Evolutionary conservation across 2,329 filamentous ascomycete genomes (phyloP), one percentile per base, ranked within the genome.

Genomic region (Trichoderma sp.): DNA sequence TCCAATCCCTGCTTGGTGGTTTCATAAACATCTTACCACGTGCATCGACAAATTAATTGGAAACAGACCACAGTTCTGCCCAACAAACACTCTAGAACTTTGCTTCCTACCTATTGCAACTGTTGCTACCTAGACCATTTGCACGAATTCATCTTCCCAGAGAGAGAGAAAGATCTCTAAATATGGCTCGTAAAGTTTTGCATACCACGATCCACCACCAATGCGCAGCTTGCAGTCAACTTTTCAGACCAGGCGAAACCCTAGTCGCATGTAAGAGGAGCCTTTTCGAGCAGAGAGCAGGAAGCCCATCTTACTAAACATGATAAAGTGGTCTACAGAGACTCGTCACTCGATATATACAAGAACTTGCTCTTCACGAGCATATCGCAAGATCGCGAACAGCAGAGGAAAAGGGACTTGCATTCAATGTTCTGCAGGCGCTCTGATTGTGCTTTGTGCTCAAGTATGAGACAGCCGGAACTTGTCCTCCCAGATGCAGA

Each of bases 191-290:
- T 53, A 24, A 53, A 14, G 2, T 14, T 11, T 24, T 24, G 11
- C 47, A 53, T 11, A 57, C 39, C 11, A 61, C 26, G 9, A 64
- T 71, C 7, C 43, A 64, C 32, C 8, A 5, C 12, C 68, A 71
- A 9, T 71, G 68, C 9, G 68, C 57, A 32, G 68, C 68, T 3
- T 71, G 68, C 39, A 51, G 68, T 18, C 58, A 71, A 21, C 47
- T 71, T 4, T 71, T 71, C 15, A 4, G n/a, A 47, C 43, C 30
- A 57, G 58, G 60, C 24, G 60, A 71, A 30, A 4, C 3, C 24
- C 7, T 43, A 8, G 47, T 71, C 21, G 32, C 60, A 21, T 57
- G 60, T 71, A 71, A 6, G 68, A 64, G 2, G 47, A 53, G 18
- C 6, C 6, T 1, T 43, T 11, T 18, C 36, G 6, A 32, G 14